These are phyloP conservation scores for Globisporangium uncinulatum DNA, from an alignment of 352 stramenopile genomes.

Conservation along the genomic window DNA sequence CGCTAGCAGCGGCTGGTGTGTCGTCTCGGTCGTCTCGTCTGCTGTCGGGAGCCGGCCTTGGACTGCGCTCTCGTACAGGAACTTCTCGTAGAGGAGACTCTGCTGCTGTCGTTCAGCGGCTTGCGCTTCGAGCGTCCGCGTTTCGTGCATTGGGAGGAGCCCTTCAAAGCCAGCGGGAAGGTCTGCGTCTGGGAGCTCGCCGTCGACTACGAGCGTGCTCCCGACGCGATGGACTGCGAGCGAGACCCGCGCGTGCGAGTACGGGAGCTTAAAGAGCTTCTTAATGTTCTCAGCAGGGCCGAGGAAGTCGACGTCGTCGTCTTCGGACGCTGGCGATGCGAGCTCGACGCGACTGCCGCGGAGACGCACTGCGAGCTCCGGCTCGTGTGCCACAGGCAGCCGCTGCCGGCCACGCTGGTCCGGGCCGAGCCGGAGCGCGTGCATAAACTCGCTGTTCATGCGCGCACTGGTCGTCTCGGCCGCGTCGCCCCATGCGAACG, in stretches of 20 bases:
- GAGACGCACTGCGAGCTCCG: constrained; percentile 68
- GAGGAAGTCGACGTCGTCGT: constrained; percentile 72
- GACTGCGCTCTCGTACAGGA: constrained; percentile 78
- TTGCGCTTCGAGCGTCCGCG: constrained; percentile 44
- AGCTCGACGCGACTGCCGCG: constrained; percentile 65
- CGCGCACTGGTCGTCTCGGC: constrained; percentile 13
- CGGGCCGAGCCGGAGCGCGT: constrained; percentile 43
- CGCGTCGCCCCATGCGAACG: constrained; percentile 26
- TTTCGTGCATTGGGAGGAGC: constrained; percentile 28
- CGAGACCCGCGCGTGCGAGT: constrained; percentile 73
- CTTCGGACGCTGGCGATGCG: constrained; percentile 43
- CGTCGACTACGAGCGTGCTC: constrained; percentile 74
- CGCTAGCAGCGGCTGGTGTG: neutral
- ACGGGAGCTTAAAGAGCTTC: constrained; percentile 82
- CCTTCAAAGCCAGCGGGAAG: constrained; percentile 65
- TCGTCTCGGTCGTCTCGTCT: neutral
- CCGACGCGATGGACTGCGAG: constrained; percentile 77
- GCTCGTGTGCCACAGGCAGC: constrained; percentile 19
- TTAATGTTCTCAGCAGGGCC: constrained; percentile 85
- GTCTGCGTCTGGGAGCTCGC: constrained; percentile 65
- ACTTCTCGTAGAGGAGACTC: constrained; percentile 77
- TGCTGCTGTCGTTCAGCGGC: constrained; percentile 41
- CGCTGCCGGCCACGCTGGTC: constrained; percentile 24
- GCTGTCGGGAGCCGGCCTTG: constrained; percentile 23
- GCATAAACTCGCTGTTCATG: constrained; percentile 67